Evolutionary conservation across 176 grass and related monocot species (phyloP), one percentile per base, ranked within the genome.

Genomic region (Aegilops bicornis): DNA sequence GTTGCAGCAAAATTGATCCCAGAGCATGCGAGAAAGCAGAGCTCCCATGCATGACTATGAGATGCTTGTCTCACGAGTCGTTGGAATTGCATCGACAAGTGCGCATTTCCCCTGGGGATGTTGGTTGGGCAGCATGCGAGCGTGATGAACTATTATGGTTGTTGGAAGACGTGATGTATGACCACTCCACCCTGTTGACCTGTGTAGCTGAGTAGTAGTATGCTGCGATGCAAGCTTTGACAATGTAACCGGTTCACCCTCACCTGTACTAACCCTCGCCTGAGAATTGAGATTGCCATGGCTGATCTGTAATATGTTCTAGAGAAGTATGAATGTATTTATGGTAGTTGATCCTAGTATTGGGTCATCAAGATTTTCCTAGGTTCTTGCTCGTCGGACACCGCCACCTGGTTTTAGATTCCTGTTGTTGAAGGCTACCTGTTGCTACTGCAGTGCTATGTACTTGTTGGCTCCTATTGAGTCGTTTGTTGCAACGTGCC

Each of bases 21-120:
- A n/a, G 93, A 98, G 69, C 96, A 98, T 68, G 91, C 88, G 14
- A 96, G 89, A 85, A 98, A 96, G 88, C 93, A 98, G 58, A 91
- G 88, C 82, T 30, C 90, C 48, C 84, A 92, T 75, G 59, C 93
- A 65, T 88, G 91, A 86, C 82, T 91, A 48, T 92, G 88, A 95
- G 86, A 72, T 58, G 58, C 50, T 33, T 17, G 17, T 5, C 27
- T 54, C 0, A 2, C 15, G 22, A 25, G 9, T 17, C 10, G 24
- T 15, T 45, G 76, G 69, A 36, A 61, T 25, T 81, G 45, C 52
- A 31, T 61, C 45, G 39, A 69, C 71, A 78, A 77, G 50, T 37
- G 78, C 31, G 13, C 59, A 80, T 76, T 87, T 31, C 35, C 68
- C 60, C 6, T 84, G 42, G 40, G 80, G 45, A 69, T 60, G 61